Evolutionary conservation across 1,284 basidiomycete genomes (phyloP).

Genomic region (Tilletia walkeri): DNA sequence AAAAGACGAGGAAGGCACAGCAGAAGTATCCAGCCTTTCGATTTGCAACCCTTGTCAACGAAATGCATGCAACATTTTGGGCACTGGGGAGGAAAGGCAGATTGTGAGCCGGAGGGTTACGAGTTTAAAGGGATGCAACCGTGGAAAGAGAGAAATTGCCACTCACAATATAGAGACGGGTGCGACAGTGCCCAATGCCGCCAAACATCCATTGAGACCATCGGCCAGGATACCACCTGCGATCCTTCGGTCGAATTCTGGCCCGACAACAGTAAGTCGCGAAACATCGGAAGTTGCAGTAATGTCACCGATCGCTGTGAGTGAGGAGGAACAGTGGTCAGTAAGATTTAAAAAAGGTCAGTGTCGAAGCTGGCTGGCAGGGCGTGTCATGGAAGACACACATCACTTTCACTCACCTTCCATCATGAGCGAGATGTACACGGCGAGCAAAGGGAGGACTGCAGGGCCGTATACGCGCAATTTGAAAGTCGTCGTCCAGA

Average conservation of each 20-base stretch:
- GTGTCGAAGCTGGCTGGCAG: too few species aligned
- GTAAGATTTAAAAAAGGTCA: background rate
- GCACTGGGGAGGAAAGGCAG: background rate
- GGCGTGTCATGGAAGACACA: too few species aligned
- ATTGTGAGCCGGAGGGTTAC: background rate
- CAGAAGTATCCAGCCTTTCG: slow-evolving; percentile 43
- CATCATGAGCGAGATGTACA: slow-evolving; percentile 61
- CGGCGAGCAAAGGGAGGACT: slow-evolving; percentile 76
- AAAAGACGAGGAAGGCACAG: slow-evolving; percentile 41
- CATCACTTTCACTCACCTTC: background rate
- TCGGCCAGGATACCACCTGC: slow-evolving; percentile 77
- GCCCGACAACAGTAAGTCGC: slow-evolving; percentile 59
- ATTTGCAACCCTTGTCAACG: slow-evolving; percentile 53
- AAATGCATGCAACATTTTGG: slow-evolving; percentile 68
- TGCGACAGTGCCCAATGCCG: slow-evolving; percentile 75
- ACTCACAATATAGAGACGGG: slow-evolving; percentile 68
- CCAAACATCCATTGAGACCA: slow-evolving; percentile 66
- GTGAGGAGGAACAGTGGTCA: background rate
- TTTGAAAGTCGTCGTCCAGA: slow-evolving; percentile 74
- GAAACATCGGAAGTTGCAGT: slow-evolving; percentile 81
- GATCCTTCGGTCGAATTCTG: slow-evolving; percentile 70
- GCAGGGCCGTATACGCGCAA: slow-evolving; percentile 75
- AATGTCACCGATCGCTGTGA: slow-evolving; percentile 58
- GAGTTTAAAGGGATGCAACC: background rate
- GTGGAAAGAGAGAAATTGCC: background rate